These are phyloP conservation scores for Cryomyces antarcticus DNA, from an alignment of 495 filamentous ascomycete species.

Conservation along the genomic window DNA sequence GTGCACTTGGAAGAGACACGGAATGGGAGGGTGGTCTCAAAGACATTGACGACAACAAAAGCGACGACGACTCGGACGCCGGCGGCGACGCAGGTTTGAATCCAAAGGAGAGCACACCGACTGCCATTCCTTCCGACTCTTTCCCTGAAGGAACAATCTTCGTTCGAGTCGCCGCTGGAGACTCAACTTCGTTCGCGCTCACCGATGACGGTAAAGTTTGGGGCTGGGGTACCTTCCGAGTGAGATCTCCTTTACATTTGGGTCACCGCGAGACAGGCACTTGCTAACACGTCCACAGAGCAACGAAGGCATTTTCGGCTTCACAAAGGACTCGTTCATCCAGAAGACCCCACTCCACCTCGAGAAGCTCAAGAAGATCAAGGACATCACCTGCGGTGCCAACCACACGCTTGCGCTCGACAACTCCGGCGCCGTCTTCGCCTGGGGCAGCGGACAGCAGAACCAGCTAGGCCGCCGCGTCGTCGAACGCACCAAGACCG, in stretches of 20 bases:
- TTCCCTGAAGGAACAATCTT: constrained; percentile 35
- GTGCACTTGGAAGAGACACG: constrained; percentile 44
- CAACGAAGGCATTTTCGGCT: constrained; percentile 54
- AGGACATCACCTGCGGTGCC: constrained; percentile 35
- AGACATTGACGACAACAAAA: constrained; percentile 31
- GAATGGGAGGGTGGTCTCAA: constrained; percentile 34
- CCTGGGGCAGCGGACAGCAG: constrained; percentile 58
- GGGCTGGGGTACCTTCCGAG: constrained; percentile 54
- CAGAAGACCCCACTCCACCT: constrained; percentile 27
- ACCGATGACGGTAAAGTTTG: constrained; percentile 44
- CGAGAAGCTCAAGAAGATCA: constrained; percentile 39
- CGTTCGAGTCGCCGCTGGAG: constrained; percentile 37
- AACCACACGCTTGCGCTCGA: constrained; percentile 57
- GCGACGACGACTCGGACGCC: constrained; percentile 28
- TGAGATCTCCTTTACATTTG: constrained; percentile 16
- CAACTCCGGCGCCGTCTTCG: constrained; percentile 39
- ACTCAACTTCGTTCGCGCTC: constrained; percentile 41
- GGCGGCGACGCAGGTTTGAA: constrained; percentile 33
- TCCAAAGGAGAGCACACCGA: constrained; percentile 36
- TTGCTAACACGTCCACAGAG: constrained; percentile 18
- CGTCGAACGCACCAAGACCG: constrained; percentile 35
- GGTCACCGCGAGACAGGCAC: not conserved
- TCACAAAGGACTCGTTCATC: constrained; percentile 23
- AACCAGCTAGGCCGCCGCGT: constrained; percentile 54
- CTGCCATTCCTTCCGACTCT: constrained; percentile 19